Evolutionary conservation across 768 basidiomycete species (phyloP).

Genomic region (Suillus ampliporus): DNA sequence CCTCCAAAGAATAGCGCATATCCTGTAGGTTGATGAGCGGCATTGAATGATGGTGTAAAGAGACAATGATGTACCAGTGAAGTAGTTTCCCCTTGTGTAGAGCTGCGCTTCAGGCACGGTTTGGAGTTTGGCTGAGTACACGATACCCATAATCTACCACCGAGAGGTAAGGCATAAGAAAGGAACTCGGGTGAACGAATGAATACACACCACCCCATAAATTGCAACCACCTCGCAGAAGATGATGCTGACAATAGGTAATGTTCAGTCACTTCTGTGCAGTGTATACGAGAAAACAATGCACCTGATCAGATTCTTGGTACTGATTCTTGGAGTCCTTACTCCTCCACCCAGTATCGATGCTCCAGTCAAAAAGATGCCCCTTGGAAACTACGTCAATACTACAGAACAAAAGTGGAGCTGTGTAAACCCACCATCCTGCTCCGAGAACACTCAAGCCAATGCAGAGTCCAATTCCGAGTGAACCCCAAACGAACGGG

Average conservation of each 20-base stretch:
- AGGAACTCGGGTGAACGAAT: neutral
- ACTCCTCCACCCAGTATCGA: conserved; percentile 97
- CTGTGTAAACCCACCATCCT: conserved; percentile 73
- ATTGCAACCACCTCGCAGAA: conserved; percentile 99
- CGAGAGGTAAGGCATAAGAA: neutral
- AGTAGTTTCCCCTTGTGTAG: conserved; percentile 90
- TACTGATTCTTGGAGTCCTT: conserved; percentile 88
- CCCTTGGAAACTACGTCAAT: conserved; percentile 57
- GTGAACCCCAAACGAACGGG: conserved; percentile 91
- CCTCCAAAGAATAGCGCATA: conserved; percentile 98
- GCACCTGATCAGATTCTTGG: conserved; percentile 97
- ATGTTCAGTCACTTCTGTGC: neutral
- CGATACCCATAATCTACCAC: conserved; percentile 89
- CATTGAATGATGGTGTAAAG: neutral
- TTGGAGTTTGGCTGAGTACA: conserved; percentile 85
- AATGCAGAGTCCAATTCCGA: conserved; percentile 91
- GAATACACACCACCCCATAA: conserved; percentile 82
- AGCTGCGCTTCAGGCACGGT: conserved; percentile 65
- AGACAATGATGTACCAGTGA: conserved; percentile 64
- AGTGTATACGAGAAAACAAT: conserved; percentile 20
- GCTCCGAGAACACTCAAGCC: conserved; percentile 94
- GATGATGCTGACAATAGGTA: conserved; percentile 71
- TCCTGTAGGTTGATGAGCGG: conserved; percentile 48
- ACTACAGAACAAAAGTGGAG: neutral
- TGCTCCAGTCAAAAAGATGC: conserved; percentile 96